Percentiles rank a stretch among this genome's conserved stretches.
Conservation (phyloP, 169 alveolate species). For the Cytauxzoon felis region DNA sequence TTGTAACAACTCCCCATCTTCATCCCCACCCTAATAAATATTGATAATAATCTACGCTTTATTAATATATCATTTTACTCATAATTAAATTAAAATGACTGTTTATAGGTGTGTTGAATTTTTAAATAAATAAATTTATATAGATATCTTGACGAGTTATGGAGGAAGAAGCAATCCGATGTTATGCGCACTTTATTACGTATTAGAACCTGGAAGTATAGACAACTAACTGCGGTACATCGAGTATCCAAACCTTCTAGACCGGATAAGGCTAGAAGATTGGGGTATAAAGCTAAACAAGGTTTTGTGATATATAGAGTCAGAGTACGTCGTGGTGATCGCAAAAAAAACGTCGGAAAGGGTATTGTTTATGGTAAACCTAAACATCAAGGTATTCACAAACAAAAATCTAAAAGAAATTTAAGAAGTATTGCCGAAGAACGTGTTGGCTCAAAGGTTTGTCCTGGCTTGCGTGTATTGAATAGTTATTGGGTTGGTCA, state of each 20-base stretch:
- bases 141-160: conserved; percentile 95
- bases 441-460: conserved; percentile 94
- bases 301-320: conserved; percentile 98
- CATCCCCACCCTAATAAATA: too few species aligned
- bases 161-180: conserved; percentile 99
- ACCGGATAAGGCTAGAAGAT: conserved; percentile 96
- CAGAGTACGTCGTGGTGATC: conserved; percentile 99
- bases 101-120: conserved; percentile 78
- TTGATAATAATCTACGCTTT: too few species aligned
- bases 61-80: too few species aligned
- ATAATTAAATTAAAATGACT: conserved; percentile 29
- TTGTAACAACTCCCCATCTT: too few species aligned
- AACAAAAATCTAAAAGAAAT: conserved; percentile 93
- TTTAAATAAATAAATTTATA: conserved; percentile 16
- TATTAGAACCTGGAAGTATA: conserved; percentile 98
- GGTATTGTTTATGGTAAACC: conserved; percentile 99
- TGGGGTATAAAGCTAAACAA: conserved; percentile 99
- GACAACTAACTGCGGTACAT: conserved; percentile 97
- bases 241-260: conserved; percentile 92
- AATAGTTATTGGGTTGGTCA: conserved; percentile 99
- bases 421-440: conserved; percentile 97
- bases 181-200: conserved; percentile 96
- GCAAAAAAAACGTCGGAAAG: conserved; percentile 96
- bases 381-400: conserved; percentile 93
- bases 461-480: conserved; percentile 94